Evolutionary conservation across 139 green algal species (phyloP).

Genomic region (Micromonas pusilla): DNA sequence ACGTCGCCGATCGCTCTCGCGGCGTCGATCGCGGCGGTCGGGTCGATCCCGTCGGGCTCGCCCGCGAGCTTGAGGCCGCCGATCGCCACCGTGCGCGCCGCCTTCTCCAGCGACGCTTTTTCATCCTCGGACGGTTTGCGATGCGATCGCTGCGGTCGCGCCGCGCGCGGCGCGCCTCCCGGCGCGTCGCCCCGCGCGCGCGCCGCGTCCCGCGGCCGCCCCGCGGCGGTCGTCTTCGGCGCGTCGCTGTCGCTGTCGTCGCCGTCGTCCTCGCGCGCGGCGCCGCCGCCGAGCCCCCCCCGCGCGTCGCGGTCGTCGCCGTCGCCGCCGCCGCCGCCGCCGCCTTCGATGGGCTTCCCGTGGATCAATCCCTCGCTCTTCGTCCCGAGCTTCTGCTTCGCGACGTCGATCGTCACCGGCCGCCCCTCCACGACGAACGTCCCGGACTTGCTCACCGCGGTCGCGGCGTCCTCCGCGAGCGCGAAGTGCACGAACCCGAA

Average conservation of each 20-base stretch:
- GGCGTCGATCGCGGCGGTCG: neutral
- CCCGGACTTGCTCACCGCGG: neutral
- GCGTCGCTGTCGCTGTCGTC: neutral
- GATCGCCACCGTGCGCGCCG: neutral
- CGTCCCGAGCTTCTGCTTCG: neutral
- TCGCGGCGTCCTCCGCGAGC: constrained; percentile 14
- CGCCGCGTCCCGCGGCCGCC: too few relatives aligned
- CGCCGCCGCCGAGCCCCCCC: neutral
- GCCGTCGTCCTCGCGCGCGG: too few relatives aligned
- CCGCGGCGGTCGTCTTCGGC: neutral
- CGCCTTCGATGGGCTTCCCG: neutral
- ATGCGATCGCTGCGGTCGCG: too few relatives aligned
- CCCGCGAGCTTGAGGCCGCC: constrained; percentile 1
- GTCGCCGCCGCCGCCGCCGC: too few relatives aligned
- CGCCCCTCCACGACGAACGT: constrained; percentile 7
- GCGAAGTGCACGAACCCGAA: constrained; percentile 32
- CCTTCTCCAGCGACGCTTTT: too few relatives aligned
- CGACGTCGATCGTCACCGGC: neutral
- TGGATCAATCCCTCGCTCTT: neutral
- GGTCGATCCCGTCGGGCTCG: constrained; percentile 9
- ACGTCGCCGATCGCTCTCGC: neutral
- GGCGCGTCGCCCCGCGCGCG: neutral
- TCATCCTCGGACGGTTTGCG: too few relatives aligned
- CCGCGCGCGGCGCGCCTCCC: too few relatives aligned
- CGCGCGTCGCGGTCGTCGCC: neutral